Conservation (phyloP, 768 basidiomycete genomes). For the Leucosporidium scottii region DNA sequence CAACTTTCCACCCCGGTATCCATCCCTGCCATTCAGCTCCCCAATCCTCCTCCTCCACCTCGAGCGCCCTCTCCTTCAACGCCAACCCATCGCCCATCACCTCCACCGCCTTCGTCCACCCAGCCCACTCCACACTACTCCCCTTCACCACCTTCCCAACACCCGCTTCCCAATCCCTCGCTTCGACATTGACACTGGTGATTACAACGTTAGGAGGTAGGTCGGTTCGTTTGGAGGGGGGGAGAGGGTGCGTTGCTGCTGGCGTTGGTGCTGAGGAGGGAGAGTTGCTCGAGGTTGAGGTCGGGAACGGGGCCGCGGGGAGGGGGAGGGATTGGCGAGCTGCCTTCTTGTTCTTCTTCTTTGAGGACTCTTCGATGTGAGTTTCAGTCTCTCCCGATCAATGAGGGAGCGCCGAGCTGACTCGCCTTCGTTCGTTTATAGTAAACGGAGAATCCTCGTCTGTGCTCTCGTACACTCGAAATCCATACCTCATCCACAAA, state of each 20-base stretch:
- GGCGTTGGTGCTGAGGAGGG: too few relatives aligned
- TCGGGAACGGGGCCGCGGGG: too few relatives aligned
- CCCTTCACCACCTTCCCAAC: slow-evolving; percentile 7
- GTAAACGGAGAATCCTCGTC: too few relatives aligned
- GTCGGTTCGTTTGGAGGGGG: slow-evolving; percentile 20
- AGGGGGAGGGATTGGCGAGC: too few relatives aligned
- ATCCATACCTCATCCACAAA: too few relatives aligned
- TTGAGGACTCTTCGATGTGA: slow-evolving; percentile 80
- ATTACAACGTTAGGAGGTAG: slow-evolving; percentile 33
- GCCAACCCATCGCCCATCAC: not conserved
- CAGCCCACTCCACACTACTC: slow-evolving; percentile 10
- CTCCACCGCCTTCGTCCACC: not conserved
- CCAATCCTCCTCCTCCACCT: not conserved
- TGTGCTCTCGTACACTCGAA: too few relatives aligned
- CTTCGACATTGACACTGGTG: slow-evolving; percentile 36
- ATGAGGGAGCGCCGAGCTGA: too few relatives aligned
- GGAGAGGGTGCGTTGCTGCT: too few relatives aligned
- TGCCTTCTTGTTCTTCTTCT: too few relatives aligned
- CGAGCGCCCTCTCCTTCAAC: not conserved
- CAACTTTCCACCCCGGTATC: not conserved
- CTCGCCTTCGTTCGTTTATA: too few relatives aligned
- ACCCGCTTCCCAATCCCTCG: slow-evolving; percentile 26
- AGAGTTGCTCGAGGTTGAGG: too few relatives aligned
- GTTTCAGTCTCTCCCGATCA: too few relatives aligned
- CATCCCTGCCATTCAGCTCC: slow-evolving; percentile 7